A percentile compares a stretch with the other conserved stretches of the same genome.
Evolutionary conservation across 208 protist species (phyloP).

Genomic region (Wallacemonas sp.): DNA sequence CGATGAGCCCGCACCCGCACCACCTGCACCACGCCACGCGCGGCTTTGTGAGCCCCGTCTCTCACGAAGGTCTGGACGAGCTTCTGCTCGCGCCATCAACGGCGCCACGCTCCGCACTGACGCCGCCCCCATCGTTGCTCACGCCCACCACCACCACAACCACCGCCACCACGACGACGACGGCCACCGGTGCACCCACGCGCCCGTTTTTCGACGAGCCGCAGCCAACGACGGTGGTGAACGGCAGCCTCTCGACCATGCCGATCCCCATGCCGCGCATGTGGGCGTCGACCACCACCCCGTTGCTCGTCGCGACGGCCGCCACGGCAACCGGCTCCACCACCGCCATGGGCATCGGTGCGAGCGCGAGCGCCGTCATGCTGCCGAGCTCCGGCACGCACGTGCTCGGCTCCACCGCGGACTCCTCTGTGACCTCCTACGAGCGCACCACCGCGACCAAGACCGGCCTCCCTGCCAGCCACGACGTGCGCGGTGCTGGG

Average conservation of each 20-base stretch:
- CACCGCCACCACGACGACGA: neutral
- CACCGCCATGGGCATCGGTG: neutral
- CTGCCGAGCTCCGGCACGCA: no score
- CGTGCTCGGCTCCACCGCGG: no score
- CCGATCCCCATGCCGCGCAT: conserved; percentile 13
- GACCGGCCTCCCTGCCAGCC: no score
- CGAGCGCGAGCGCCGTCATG: no score
- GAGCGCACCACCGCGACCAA: no score
- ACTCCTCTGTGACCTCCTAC: no score
- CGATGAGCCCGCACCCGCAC: neutral
- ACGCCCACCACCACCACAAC: no score
- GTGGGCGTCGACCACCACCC: neutral
- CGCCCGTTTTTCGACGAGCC: neutral
- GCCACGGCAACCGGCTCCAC: no score
- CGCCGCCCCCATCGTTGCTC: no score
- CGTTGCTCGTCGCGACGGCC: neutral
- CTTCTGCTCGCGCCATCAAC: neutral
- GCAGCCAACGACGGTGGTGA: neutral
- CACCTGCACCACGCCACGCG: neutral
- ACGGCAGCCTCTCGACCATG: neutral
- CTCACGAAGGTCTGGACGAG: conserved; percentile 8
- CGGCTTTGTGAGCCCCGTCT: neutral
- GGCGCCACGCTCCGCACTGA: neutral
- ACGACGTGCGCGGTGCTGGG: no score
- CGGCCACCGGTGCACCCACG: neutral